Evolutionary conservation across 352 stramenopile genomes (phyloP).

Genomic region (Phytophthora fragariae): DNA sequence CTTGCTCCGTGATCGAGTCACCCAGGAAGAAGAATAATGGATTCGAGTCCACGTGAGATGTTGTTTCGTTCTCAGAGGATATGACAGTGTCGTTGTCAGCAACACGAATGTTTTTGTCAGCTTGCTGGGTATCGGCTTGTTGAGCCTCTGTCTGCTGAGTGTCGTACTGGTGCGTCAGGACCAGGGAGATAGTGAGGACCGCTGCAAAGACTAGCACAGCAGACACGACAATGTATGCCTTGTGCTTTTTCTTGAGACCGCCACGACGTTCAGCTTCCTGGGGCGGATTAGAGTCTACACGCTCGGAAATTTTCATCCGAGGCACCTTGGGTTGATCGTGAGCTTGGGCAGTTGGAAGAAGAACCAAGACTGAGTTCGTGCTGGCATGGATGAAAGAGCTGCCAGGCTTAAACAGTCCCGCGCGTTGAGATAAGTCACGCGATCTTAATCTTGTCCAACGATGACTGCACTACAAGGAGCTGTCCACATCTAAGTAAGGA

Average conservation of each 20-base stretch:
- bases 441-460: background rate
- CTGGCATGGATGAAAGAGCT: background rate
- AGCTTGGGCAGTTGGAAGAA: background rate
- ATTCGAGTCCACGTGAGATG: background rate
- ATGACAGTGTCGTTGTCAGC: background rate
- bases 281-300: background rate
- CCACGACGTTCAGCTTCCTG: background rate
- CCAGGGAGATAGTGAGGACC: background rate
- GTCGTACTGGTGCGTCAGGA: background rate
- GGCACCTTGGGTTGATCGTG: background rate
- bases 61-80: background rate
- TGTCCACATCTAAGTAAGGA: background rate
- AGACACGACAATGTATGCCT: background rate
- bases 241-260: background rate
- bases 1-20: slow-evolving; percentile 53
- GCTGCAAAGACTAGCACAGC: background rate
- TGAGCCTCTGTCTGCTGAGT: background rate
- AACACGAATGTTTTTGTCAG: background rate
- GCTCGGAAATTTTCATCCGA: background rate
- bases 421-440: background rate
- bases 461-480: background rate
- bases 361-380: background rate
- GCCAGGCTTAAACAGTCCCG: background rate
- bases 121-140: background rate
- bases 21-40: slow-evolving; percentile 15